Conservation (phyloP, 2,329 filamentous ascomycete genomes). For the Talaromyces atroroseus region DNA sequence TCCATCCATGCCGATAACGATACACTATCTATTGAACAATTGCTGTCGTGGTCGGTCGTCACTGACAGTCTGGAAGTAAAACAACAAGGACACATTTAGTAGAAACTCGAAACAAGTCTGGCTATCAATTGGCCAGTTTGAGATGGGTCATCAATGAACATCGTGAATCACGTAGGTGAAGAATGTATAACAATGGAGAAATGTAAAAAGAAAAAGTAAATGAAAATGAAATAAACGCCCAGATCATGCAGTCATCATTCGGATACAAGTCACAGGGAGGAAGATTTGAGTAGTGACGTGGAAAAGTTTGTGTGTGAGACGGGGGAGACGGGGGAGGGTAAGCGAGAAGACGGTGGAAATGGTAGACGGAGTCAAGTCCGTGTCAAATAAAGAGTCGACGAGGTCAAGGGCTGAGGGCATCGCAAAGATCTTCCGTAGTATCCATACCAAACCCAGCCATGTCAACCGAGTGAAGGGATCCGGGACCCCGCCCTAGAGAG, state of each 20-base stretch:
- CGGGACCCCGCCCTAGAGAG: conserved; percentile 35
- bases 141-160: conserved; percentile 11
- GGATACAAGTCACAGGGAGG: conserved; percentile 13
- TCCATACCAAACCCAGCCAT: conserved; percentile 42
- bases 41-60: not conserved
- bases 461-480: conserved; percentile 41
- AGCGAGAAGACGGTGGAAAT: not conserved
- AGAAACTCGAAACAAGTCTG: not conserved
- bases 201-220: not conserved
- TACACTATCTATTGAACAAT: conserved; percentile 12
- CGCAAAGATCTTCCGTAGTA: conserved; percentile 31
- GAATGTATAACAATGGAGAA: not conserved
- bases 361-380: not conserved
- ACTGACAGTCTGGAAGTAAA: conserved; percentile 1
- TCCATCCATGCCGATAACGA: conserved; percentile 6
- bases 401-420: conserved; percentile 34
- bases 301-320: not conserved
- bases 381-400: not conserved
- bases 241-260: conserved; percentile 17
- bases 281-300: conserved; percentile 6
- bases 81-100: not conserved
- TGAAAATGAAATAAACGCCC: conserved; percentile 12
- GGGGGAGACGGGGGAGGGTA: not conserved
- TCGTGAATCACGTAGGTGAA: conserved; percentile 6
- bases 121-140: not conserved